Evolutionary conservation across 495 filamentous ascomycete species (phyloP).

Genomic region (Lepraria neglecta): DNA sequence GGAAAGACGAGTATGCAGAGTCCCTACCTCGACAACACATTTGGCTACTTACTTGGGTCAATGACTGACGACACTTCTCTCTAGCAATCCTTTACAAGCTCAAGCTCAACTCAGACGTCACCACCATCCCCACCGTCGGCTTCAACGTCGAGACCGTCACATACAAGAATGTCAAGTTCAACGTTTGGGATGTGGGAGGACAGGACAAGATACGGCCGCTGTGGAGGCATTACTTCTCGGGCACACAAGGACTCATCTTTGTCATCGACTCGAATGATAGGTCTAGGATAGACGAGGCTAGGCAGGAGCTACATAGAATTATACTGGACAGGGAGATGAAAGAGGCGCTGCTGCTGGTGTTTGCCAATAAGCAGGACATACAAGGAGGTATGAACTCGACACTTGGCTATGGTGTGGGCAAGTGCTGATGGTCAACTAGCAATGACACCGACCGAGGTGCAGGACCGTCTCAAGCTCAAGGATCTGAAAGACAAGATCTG

Average conservation of each 20-base stretch:
- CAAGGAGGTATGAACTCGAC: constrained; percentile 57
- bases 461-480: constrained; percentile 72
- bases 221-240: constrained; percentile 99
- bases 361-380: constrained; percentile 98
- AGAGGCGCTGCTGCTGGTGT: constrained; percentile 86
- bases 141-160: constrained; percentile 99
- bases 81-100: constrained; percentile 94
- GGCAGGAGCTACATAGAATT: constrained; percentile 84
- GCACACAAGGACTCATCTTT: constrained; percentile 95
- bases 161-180: constrained; percentile 99
- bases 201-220: constrained; percentile 99
- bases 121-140: constrained; percentile 97
- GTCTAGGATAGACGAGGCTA: constrained; percentile 80
- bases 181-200: constrained; percentile 99
- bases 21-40: not conserved
- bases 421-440: constrained; percentile 43
- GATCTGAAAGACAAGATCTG: constrained; percentile 88
- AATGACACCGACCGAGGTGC: constrained; percentile 80
- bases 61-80: not conserved
- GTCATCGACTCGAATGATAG: constrained; percentile 91
- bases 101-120: constrained; percentile 96
- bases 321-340: constrained; percentile 98
- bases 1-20: constrained; percentile 73
- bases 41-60: not conserved
- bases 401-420: not conserved